Conservation (phyloP, 108 stramenopile genomes). For the Pelagomonas calceolata region DNA sequence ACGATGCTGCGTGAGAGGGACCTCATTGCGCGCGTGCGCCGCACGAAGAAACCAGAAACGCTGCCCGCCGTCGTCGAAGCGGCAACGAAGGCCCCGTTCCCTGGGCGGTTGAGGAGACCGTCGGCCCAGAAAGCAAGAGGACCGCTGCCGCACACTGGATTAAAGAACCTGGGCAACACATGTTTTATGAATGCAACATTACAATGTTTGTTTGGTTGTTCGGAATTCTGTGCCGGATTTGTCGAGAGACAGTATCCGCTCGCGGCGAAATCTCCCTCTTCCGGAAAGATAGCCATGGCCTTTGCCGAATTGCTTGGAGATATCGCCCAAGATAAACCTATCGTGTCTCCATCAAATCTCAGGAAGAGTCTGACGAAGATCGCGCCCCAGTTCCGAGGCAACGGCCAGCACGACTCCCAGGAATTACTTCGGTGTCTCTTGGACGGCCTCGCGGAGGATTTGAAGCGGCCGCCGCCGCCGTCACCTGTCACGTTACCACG, state of each 20-base stretch:
- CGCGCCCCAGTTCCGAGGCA: slow-evolving; percentile 38
- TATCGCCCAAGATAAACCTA: background rate
- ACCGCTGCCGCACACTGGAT: slow-evolving; percentile 22
- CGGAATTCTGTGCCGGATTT: slow-evolving; percentile 28
- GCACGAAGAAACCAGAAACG: no score
- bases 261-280: slow-evolving; percentile 6
- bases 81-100: no score
- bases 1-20: no score
- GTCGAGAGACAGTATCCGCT: background rate
- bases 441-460: slow-evolving; percentile 35
- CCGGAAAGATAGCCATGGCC: slow-evolving; percentile 18
- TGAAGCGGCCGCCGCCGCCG: slow-evolving; percentile 24
- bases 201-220: slow-evolving; percentile 37
- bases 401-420: slow-evolving; percentile 48
- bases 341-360: slow-evolving; percentile 37
- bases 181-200: slow-evolving; percentile 48
- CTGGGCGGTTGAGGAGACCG: no score
- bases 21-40: no score
- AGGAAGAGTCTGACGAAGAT: slow-evolving; percentile 22
- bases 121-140: no score
- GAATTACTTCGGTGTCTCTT: slow-evolving; percentile 33
- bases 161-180: slow-evolving; percentile 44
- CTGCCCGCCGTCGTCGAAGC: no score
- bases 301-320: slow-evolving; percentile 20
- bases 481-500: slow-evolving; percentile 9